These are phyloP conservation scores for Staphylotrichum longicolle DNA, from an alignment of 495 filamentous ascomycete genomes.

Conservation along the genomic window DNA sequence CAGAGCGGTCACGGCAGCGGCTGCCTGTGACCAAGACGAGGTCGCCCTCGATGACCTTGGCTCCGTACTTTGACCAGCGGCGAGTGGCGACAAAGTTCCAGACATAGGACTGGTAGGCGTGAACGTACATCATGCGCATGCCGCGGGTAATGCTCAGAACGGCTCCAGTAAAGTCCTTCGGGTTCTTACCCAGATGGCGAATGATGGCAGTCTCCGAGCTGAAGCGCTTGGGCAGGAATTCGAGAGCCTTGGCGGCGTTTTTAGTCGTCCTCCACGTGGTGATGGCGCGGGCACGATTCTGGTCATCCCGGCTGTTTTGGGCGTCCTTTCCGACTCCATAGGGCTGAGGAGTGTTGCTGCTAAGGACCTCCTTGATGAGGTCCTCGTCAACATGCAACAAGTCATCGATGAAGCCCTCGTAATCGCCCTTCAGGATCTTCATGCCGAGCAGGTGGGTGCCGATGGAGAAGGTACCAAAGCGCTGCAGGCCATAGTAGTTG, in stretches of 20 bases:
- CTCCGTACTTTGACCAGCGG: slow-evolving; percentile 71
- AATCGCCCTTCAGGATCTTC: slow-evolving; percentile 77
- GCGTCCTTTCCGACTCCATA: slow-evolving; percentile 7
- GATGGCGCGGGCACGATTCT: slow-evolving; percentile 70
- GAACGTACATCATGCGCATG: slow-evolving; percentile 88
- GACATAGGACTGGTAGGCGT: slow-evolving; percentile 90
- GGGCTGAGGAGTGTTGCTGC: slow-evolving; percentile 1
- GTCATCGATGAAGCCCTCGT: slow-evolving; percentile 69
- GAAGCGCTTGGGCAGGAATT: slow-evolving; percentile 74
- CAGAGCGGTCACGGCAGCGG: slow-evolving; percentile 29
- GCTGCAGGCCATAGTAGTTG: slow-evolving; percentile 94
- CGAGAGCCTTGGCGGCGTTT: slow-evolving; percentile 55
- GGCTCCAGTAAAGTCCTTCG: slow-evolving; percentile 72
- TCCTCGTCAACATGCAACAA: slow-evolving; percentile 59
- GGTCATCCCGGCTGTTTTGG: slow-evolving; percentile 59
- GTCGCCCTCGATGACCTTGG: slow-evolving; percentile 77
- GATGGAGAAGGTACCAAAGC: slow-evolving; percentile 81
- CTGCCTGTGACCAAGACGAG: slow-evolving; percentile 62
- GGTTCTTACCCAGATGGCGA: slow-evolving; percentile 55
- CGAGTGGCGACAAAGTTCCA: slow-evolving; percentile 84
- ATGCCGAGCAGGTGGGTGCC: slow-evolving; percentile 80
- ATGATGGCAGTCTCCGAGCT: slow-evolving; percentile 76
- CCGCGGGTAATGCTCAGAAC: slow-evolving; percentile 71
- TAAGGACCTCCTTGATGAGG: slow-evolving; percentile 28
- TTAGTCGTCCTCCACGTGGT: slow-evolving; percentile 63